phyloP scores from a whole-genome alignment of 371 early-diverging fungal species.

The Rhizopus delemar region DNA sequence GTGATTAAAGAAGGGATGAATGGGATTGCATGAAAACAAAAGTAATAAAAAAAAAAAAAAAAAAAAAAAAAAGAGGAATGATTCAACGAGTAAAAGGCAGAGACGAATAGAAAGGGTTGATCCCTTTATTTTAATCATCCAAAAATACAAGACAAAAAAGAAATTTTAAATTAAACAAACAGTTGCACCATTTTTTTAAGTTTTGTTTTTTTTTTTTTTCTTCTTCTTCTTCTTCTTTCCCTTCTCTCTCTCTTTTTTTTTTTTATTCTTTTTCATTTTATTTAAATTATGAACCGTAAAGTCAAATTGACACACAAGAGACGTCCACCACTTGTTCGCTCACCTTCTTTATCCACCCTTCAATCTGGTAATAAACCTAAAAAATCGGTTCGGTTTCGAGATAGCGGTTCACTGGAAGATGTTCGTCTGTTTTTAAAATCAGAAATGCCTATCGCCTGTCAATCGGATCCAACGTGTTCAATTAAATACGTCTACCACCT shows the following conservation, averaged over 20 bases:
- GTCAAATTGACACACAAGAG: constrained; percentile 1
- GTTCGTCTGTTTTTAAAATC: constrained; percentile 59
- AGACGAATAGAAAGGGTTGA: background rate
- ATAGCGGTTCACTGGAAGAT: constrained; percentile 53
- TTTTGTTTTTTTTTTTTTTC: constrained; percentile 3
- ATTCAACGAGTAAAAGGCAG: background rate
- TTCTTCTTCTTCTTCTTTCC: background rate
- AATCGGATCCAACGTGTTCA: constrained; percentile 36
- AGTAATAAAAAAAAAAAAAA: background rate
- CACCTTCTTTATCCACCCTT: constrained; percentile 6
- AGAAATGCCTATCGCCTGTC: constrained; percentile 57
- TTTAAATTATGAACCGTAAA: constrained; percentile 6
- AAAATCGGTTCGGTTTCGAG: constrained; percentile 41
- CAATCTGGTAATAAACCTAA: constrained; percentile 16
- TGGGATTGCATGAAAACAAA: background rate
- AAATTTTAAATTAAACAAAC: background rate
- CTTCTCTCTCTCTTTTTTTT: background rate
- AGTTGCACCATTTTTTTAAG: constrained; percentile 3
- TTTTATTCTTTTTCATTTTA: constrained; percentile 1
- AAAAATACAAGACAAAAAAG: too few species aligned
- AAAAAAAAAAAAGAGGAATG: constrained; percentile 5
- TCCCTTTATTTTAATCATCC: too few species aligned
- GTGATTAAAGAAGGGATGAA: background rate
- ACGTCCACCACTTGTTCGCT: constrained; percentile 25
- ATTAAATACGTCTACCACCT: constrained; percentile 12